Conservation (phyloP, 148 eudicot species). For the Cornus kousa region DNA sequence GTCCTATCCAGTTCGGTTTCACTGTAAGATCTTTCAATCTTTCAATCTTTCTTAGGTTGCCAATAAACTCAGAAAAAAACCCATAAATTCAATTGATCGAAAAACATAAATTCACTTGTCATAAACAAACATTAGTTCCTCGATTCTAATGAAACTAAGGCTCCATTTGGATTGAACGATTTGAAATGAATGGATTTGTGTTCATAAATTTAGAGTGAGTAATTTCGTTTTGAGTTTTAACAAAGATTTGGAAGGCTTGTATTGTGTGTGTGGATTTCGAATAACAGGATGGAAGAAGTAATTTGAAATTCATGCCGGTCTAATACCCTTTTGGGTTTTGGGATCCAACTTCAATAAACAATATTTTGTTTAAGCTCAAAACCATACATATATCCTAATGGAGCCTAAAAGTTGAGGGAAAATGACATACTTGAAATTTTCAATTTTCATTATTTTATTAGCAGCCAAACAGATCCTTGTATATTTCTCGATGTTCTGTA, state of each 20-base stretch:
- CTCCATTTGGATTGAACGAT: no score
- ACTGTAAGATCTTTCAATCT: conserved; percentile 41
- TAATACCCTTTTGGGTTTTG: background rate
- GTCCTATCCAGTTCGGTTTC: conserved; percentile 98
- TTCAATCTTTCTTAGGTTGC: background rate
- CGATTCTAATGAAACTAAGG: no score
- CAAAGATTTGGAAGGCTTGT: no score
- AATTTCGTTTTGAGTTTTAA: no score
- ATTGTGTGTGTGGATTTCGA: no score
- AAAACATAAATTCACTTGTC: no score
- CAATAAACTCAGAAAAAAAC: background rate
- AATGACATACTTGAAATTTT: background rate
- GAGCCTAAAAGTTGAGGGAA: background rate
- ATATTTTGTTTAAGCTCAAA: no score
- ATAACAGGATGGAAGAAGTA: no score
- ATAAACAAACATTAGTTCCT: no score
- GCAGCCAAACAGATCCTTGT: background rate
- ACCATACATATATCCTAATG: no score
- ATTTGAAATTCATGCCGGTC: no score
- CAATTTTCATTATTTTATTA: conserved; percentile 1
- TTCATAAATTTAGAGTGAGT: no score
- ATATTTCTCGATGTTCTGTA: background rate
- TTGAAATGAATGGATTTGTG: background rate
- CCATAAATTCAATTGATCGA: background rate
- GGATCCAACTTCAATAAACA: background rate